A percentile compares a stretch with the other conserved stretches of the same genome.
These are phyloP conservation scores for Sporormia fimetaria DNA, from an alignment of 495 filamentous ascomycete genomes.

Conservation along the genomic window DNA sequence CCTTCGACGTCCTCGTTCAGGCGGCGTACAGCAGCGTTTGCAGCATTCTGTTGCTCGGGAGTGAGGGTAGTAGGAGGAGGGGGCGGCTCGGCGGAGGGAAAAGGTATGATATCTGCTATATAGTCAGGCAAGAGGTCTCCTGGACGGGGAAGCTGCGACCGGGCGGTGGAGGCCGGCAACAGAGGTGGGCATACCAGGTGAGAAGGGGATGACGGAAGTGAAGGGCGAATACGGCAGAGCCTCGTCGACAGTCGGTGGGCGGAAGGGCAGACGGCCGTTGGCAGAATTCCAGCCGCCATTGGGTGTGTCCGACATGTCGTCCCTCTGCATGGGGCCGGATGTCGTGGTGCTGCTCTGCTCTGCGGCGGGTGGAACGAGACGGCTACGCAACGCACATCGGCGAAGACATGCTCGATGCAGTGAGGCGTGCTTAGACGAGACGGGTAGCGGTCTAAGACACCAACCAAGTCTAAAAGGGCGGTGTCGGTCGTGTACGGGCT, in stretches of 20 bases:
- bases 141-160: slow-evolving; percentile 11
- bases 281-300: slow-evolving; percentile 11
- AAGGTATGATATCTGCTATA: slow-evolving; percentile 53
- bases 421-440: no score
- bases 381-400: no score
- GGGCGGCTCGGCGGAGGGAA: slow-evolving; percentile 46
- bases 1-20: slow-evolving; percentile 28
- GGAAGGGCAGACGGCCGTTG: slow-evolving; percentile 24
- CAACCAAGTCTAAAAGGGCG: no score
- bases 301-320: slow-evolving; percentile 7
- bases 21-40: slow-evolving; percentile 18
- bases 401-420: no score
- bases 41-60: slow-evolving; percentile 26
- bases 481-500: no score
- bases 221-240: slow-evolving; percentile 87
- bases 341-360: no score
- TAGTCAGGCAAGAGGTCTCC: slow-evolving; percentile 9
- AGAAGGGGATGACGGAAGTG: slow-evolving; percentile 78
- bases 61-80: slow-evolving; percentile 33
- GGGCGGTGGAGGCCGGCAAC: slow-evolving; percentile 14
- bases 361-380: not conserved
- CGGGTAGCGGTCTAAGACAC: no score
- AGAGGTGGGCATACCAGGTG: slow-evolving; percentile 60
- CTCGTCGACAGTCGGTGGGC: slow-evolving; percentile 59
- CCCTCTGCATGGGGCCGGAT: not conserved